Base-by-base conservation (phyloP, 371 early-diverging fungal species). In the Batrachochytrium dendrobatidis region DNA sequence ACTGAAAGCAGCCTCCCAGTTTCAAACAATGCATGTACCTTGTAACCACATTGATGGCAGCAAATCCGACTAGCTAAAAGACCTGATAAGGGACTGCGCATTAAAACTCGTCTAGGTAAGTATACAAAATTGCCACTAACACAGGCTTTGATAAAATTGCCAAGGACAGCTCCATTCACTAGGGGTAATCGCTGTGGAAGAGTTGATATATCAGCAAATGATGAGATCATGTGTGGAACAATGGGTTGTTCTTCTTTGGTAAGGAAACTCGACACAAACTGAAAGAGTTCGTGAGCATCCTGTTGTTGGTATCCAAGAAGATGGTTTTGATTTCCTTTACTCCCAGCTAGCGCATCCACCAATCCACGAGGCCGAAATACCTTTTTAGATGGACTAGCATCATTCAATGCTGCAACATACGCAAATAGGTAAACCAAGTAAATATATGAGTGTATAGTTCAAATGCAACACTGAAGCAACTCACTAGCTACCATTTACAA, bases 271-370 rank as follows among this genome's bases (percentile, higher is more conserved):
- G 90, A 87, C 17, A 95, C 84, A 7, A 92, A 80, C 67, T 91
- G 90, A 58, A 94, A 89, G 24, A 94, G 79, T 65, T 95, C 95
- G 64, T 95, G 95, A 0, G 94, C 95, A 70, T 95, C 95, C 85
- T 94, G 86, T 10, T 64, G 77, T 49, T 70, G 70, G 60, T 68
- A 75, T 56, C 58, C 73, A 53, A 68, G 56, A 59, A 73, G 60
- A 20, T 75, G 59, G 20, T 76, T 67, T 48, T 77, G 77, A 32
- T 66, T 66, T 20, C 77, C 74, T n/a, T 64, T 71, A 4, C 52
- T 56, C 26, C 60, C 57, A 15, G 59, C 53, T n/a, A 88, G 67
- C 6, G 88, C 87, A 0, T 65, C 61, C 60, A 86, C 76, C 12
- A 87, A 66, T 5, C 67, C 67, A 22, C 66, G 64, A 0, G 88